These are phyloP conservation scores for Moesziomyces sp. DNA, from an alignment of 1,284 basidiomycete species.

Conservation along the genomic window DNA sequence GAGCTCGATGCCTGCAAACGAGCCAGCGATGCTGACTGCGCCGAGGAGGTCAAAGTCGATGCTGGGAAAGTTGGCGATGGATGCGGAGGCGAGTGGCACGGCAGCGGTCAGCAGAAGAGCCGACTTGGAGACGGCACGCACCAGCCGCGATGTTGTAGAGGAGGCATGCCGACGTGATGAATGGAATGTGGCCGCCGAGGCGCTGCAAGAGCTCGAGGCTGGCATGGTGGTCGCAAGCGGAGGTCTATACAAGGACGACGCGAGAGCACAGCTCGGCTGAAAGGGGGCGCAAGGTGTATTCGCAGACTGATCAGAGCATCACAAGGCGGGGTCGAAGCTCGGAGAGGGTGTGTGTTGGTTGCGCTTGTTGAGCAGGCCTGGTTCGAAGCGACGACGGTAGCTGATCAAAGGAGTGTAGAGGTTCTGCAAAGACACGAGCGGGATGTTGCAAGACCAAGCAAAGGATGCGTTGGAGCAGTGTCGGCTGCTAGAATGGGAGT, in stretches of 20 bases:
- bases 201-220: constrained; percentile 1
- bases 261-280: not conserved
- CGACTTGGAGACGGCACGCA: constrained; percentile 20
- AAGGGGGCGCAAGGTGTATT: too few relatives aligned
- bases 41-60: constrained; percentile 64
- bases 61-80: constrained; percentile 48
- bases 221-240: constrained; percentile 4
- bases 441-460: too few relatives aligned
- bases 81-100: constrained; percentile 21
- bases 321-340: too few relatives aligned
- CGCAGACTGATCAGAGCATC: too few relatives aligned
- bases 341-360: too few relatives aligned
- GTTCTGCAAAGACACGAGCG: too few relatives aligned
- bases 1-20: constrained; percentile 58
- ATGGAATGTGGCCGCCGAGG: constrained; percentile 13
- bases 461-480: too few relatives aligned
- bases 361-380: too few relatives aligned
- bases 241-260: not conserved
- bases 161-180: constrained; percentile 1
- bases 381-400: too few relatives aligned
- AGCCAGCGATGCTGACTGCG: constrained; percentile 58
- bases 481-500: too few relatives aligned
- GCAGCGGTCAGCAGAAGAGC: constrained; percentile 30
- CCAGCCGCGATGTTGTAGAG: constrained; percentile 6
- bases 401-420: too few relatives aligned